phyloP scores from a whole-genome alignment of 306 rosid genomes.

The Abrus precatorius region DNA sequence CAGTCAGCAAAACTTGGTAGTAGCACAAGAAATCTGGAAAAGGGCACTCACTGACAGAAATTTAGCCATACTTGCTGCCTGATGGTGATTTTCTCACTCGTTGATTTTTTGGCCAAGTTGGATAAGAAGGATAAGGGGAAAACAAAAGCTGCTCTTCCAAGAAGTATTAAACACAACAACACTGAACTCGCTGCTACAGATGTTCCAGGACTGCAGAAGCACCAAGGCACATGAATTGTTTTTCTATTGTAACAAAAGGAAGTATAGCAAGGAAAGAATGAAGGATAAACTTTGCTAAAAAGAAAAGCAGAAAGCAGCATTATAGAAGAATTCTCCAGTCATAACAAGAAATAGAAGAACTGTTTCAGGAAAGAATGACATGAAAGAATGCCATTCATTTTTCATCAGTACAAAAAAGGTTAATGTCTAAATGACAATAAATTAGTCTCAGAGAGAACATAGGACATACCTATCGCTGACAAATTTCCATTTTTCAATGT shows the following conservation, averaged over 20 bases:
- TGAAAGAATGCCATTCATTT: conserved; percentile 3
- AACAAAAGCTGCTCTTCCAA: conserved; percentile 94
- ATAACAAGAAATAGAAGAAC: conserved; percentile 2
- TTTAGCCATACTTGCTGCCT: conserved; percentile 75
- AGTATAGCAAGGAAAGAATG: neutral
- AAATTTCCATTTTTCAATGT: conserved; percentile 95
- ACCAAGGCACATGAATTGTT: conserved; percentile 36
- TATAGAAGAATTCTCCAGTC: neutral
- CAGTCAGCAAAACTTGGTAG: conserved; percentile 38
- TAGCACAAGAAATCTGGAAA: conserved; percentile 24
- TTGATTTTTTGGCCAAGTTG: conserved; percentile 75
- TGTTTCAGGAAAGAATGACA: conserved; percentile 24
- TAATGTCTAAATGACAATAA: conserved; percentile 28
- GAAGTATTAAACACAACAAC: conserved; percentile 76
- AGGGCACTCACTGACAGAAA: conserved; percentile 24
- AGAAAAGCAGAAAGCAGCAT: conserved; percentile 8
- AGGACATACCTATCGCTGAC: conserved; percentile 85
- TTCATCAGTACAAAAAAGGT: conserved; percentile 12
- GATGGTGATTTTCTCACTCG: conserved; percentile 63
- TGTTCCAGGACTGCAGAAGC: conserved; percentile 86
- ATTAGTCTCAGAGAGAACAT: neutral
- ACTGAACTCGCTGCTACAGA: conserved; percentile 86
- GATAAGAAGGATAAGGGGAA: conserved; percentile 86
- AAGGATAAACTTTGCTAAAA: neutral
- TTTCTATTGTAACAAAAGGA: conserved; percentile 11